phyloP scores from a whole-genome alignment of 192 early-diverging fungal species.

The Backusella liffmaniae region DNA sequence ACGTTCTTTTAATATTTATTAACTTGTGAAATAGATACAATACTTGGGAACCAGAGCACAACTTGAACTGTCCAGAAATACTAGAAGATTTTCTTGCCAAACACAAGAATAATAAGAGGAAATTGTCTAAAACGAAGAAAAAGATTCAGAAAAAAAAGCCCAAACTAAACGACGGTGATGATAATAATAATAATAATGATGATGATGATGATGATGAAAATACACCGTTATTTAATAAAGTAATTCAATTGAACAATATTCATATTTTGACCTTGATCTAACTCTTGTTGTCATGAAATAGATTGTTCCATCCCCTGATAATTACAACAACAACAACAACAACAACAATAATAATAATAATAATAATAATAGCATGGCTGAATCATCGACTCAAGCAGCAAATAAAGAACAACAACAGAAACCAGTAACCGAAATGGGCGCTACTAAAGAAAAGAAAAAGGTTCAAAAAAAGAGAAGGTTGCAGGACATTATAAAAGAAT shows the following conservation, averaged over 20 bases:
- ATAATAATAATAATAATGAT: too few relatives aligned
- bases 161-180: background rate
- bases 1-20: background rate
- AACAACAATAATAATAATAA: too few relatives aligned
- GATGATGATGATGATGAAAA: background rate
- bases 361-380: background rate
- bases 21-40: conserved; percentile 4
- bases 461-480: background rate
- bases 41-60: conserved; percentile 10
- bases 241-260: background rate
- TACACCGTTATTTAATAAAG: background rate
- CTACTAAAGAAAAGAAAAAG: background rate
- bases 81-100: background rate
- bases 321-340: background rate
- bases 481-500: background rate
- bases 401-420: background rate
- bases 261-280: background rate
- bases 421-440: background rate
- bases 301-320: background rate
- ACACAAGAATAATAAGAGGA: background rate
- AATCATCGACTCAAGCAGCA: background rate
- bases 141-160: background rate
- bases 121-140: background rate
- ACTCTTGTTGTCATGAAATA: background rate
- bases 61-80: conserved; percentile 4